Conservation (phyloP, 2,329 filamentous ascomycete genomes). For the Polychaeton citri region DNA sequence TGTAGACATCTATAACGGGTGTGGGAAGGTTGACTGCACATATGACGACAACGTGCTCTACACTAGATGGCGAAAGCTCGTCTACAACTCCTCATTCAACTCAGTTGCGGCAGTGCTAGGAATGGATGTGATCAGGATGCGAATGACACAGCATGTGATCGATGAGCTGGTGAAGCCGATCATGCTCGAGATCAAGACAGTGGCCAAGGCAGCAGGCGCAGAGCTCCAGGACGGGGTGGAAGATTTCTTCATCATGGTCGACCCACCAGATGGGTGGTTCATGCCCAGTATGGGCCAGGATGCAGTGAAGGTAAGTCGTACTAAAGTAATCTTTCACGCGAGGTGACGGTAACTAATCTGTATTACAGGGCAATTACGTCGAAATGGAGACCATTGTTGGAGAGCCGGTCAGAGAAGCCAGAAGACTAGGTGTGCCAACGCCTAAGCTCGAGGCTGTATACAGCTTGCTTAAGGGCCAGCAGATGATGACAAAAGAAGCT, state of each 20-base stretch:
- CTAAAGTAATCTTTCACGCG: slow-evolving; percentile 1
- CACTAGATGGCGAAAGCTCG: slow-evolving; percentile 38
- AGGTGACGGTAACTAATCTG: slow-evolving; percentile 10
- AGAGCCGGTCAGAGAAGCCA: slow-evolving; percentile 42
- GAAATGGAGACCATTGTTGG: slow-evolving; percentile 45
- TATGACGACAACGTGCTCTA: slow-evolving; percentile 31
- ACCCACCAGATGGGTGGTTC: slow-evolving; percentile 37
- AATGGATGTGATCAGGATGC: slow-evolving; percentile 39
- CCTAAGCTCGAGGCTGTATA: slow-evolving; percentile 39
- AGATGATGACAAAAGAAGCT: slow-evolving; percentile 34
- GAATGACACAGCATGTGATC: slow-evolving; percentile 31
- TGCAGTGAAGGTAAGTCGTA: slow-evolving; percentile 30
- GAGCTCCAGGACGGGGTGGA: slow-evolving; percentile 31
- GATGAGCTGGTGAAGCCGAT: slow-evolving; percentile 38
- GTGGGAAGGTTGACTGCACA: slow-evolving; percentile 30
- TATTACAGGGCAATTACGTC: slow-evolving; percentile 35
- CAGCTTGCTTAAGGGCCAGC: slow-evolving; percentile 33
- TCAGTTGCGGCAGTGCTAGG: slow-evolving; percentile 38
- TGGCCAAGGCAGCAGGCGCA: slow-evolving; percentile 31
- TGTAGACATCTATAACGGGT: slow-evolving; percentile 34
- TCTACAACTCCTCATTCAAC: slow-evolving; percentile 41
- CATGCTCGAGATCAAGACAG: slow-evolving; percentile 40
- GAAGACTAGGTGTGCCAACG: slow-evolving; percentile 33
- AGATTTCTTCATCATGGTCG: slow-evolving; percentile 33
- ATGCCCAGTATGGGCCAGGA: slow-evolving; percentile 44